Percentiles rank a stretch among this genome's conserved stretches.
Evolutionary conservation across 2,329 filamentous ascomycete species (phyloP).

Genomic region (Beauveria medogensis): DNA sequence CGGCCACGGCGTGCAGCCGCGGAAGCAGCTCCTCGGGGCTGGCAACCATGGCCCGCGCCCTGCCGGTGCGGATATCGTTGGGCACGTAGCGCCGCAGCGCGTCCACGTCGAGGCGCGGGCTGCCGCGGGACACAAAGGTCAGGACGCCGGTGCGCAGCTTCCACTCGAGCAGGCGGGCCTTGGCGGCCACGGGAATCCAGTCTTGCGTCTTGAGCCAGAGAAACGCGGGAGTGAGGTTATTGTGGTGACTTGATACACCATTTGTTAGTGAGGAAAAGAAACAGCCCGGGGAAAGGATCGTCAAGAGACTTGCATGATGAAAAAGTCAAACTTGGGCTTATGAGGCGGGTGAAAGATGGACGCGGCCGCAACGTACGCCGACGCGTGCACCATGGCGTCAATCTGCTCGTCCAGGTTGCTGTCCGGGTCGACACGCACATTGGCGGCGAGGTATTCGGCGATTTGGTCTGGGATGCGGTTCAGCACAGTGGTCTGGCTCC

Average conservation of each 20-base stretch:
- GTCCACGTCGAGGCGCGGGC: slow-evolving; percentile 50
- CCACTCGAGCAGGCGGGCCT: slow-evolving; percentile 68
- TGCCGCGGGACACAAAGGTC: slow-evolving; percentile 63
- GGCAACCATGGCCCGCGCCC: slow-evolving; percentile 28
- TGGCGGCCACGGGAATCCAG: slow-evolving; percentile 53
- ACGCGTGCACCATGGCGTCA: slow-evolving; percentile 60
- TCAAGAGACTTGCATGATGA: slow-evolving; percentile 39
- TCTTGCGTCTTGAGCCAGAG: slow-evolving; percentile 52
- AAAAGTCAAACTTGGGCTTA: slow-evolving; percentile 73
- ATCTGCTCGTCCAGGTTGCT: slow-evolving; percentile 50
- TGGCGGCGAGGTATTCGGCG: slow-evolving; percentile 45
- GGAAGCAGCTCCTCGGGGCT: slow-evolving; percentile 40
- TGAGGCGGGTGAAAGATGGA: slow-evolving; percentile 58
- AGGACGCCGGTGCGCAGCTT: slow-evolving; percentile 69
- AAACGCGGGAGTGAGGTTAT: slow-evolving; percentile 68
- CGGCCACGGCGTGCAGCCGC: slow-evolving; percentile 41
- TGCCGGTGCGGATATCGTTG: slow-evolving; percentile 23
- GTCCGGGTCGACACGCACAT: slow-evolving; percentile 47
- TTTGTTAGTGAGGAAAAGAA: background rate
- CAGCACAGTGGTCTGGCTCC: slow-evolving; percentile 58
- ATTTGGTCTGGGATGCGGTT: slow-evolving; percentile 55
- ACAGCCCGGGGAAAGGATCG: background rate
- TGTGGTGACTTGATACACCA: slow-evolving; percentile 53
- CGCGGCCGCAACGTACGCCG: slow-evolving; percentile 39
- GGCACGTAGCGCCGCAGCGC: slow-evolving; percentile 54